Base-by-base conservation (phyloP, 441 rosid species). In the Mallotus repandus region DNA sequence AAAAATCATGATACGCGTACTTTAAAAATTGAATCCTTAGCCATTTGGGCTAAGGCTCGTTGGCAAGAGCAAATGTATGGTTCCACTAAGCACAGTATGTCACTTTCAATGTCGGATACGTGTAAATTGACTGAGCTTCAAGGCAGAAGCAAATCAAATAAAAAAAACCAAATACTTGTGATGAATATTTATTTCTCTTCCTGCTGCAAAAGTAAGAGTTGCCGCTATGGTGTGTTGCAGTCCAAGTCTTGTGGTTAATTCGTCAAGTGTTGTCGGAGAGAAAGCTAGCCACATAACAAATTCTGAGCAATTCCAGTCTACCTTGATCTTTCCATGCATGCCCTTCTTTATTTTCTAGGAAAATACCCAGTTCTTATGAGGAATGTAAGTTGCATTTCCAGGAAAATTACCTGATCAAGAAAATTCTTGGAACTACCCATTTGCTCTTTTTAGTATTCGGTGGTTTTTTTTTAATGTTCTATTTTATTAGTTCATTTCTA, bases 41-140 rank as follows among this genome's bases (percentile, higher is more conserved):
- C n/a, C n/a, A n/a, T n/a, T n/a, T n/a, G n/a, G n/a, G n/a, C n/a
- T n/a, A n/a, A n/a, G n/a, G n/a, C n/a, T n/a, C n/a, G n/a, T n/a
- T n/a, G 18, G 35, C 5, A 35, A 38, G 22, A 18, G 4, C 21
- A 18, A 25, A 64, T 64, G 53, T 45, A 0, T 41, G 13, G 41
- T 59, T 59, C 74, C 57, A 11, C 29, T 71, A 43, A 71, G 74
- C 74, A 48, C 9, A 49, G 58, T 48, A 25, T 59, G 74, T 60
- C 66, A 59, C 21, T 46, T 19, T 71, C 58, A 57, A 43, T 57
- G 63, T 43, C 6, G 1, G 43, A n/a, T 63, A 19, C 12, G 54
- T 70, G 65, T 16, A 45, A 38, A 13, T 2, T 7, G 38, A 15
- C 0, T 2, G 32, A 65, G 18, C 0, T 63, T 18, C 9, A 43